Evolutionary conservation across 495 filamentous ascomycete species (phyloP).

Genomic region (Articulospora tetracladia): DNA sequence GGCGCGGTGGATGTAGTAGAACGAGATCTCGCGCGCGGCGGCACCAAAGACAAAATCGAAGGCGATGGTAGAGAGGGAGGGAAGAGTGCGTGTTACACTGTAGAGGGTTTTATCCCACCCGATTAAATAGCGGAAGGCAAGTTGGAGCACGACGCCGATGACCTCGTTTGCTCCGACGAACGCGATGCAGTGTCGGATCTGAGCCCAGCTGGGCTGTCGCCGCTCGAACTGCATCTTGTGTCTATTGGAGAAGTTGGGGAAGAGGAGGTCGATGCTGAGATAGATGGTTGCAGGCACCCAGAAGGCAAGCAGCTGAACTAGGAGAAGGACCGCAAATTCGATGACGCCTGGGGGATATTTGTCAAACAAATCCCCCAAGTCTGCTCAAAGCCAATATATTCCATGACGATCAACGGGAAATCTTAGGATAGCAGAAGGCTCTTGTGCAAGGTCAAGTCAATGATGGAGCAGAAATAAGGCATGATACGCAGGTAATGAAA

Average conservation of each 20-base stretch:
- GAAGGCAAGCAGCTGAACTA: slow-evolving; percentile 45
- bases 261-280: slow-evolving; percentile 36
- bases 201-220: slow-evolving; percentile 41
- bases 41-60: slow-evolving; percentile 42
- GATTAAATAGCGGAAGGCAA: slow-evolving; percentile 27
- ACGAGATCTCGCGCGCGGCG: slow-evolving; percentile 46
- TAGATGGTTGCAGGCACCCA: slow-evolving; percentile 46
- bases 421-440: too few species aligned
- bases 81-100: slow-evolving; percentile 30
- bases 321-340: slow-evolving; percentile 42
- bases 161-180: slow-evolving; percentile 46
- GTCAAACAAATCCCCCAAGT: too few species aligned
- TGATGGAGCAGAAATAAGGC: too few species aligned
- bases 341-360: slow-evolving; percentile 14
- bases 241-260: slow-evolving; percentile 42
- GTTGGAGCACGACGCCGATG: slow-evolving; percentile 34
- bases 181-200: slow-evolving; percentile 41
- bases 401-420: too few species aligned
- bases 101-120: slow-evolving; percentile 32
- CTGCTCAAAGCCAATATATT: too few species aligned
- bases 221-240: slow-evolving; percentile 55
- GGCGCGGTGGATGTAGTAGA: slow-evolving; percentile 54
- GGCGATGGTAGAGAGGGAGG: slow-evolving; percentile 30
- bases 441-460: too few species aligned
- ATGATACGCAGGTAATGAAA: too few species aligned